Conservation (phyloP, 2,329 filamentous ascomycete species). For the Alternaria triticina region DNA sequence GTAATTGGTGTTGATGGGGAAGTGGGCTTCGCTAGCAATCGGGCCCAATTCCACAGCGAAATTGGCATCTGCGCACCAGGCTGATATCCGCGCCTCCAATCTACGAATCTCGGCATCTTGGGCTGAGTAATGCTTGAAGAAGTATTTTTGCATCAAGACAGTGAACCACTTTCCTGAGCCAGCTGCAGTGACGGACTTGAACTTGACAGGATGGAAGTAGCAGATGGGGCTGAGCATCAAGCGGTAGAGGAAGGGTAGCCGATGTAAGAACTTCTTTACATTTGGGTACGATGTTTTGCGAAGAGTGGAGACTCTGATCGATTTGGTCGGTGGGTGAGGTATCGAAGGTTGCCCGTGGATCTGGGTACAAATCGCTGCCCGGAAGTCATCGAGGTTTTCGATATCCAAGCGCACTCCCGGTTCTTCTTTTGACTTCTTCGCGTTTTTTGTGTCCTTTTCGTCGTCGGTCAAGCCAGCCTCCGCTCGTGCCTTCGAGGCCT, state of each 20-base stretch:
- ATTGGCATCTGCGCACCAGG: slow-evolving; percentile 60
- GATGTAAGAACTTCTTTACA: slow-evolving; percentile 55
- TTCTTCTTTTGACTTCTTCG: slow-evolving; percentile 2
- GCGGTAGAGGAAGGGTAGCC: slow-evolving; percentile 58
- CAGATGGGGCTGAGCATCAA: slow-evolving; percentile 57
- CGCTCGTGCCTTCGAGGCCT: slow-evolving; percentile 31
- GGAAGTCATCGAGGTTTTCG: slow-evolving; percentile 50
- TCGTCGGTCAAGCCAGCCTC: slow-evolving; percentile 35
- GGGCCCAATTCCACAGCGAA: slow-evolving; percentile 58
- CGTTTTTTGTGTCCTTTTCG: slow-evolving; percentile 23
- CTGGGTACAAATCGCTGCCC: slow-evolving; percentile 58
- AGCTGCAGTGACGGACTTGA: slow-evolving; percentile 58
- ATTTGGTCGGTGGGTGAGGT: slow-evolving; percentile 57
- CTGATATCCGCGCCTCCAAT: slow-evolving; percentile 55
- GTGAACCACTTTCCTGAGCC: slow-evolving; percentile 60
- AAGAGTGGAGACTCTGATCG: slow-evolving; percentile 58
- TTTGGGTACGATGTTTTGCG: slow-evolving; percentile 51
- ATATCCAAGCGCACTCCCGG: slow-evolving; percentile 37
- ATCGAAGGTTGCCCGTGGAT: slow-evolving; percentile 58
- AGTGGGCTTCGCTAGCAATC: slow-evolving; percentile 54
- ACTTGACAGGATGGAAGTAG: slow-evolving; percentile 60
- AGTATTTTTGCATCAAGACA: slow-evolving; percentile 53
- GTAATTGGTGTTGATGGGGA: slow-evolving; percentile 57
- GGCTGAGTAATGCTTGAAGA: slow-evolving; percentile 58
- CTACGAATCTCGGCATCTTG: slow-evolving; percentile 54